Base-by-base conservation (phyloP, 2,329 filamentous ascomycete species). In the Dothistroma pini region DNA sequence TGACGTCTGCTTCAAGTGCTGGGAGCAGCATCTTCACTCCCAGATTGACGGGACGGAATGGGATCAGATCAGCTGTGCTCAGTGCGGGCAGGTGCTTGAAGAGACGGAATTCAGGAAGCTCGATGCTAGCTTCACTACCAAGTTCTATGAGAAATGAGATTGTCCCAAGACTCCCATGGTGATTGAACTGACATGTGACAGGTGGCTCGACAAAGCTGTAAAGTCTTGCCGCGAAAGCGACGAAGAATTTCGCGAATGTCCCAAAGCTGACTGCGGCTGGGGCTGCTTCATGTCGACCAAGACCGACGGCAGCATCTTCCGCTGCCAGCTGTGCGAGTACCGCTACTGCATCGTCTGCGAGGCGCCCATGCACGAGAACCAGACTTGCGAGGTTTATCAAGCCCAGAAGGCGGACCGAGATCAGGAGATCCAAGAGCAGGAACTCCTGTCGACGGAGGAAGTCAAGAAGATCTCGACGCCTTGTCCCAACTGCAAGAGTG, bases 401-500 rank as follows among this genome's bases (percentile, higher is more conserved):
- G 16, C 38, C n/a, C 5, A 25, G 34, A 54, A 35, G 34, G 16
- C 4, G 2, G 31, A 56, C 35, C 21, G 32, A 10, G 32, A 49
- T n/a, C 31, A 44, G 29, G 32, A 53, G 52, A 56, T 35, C n/a
- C 16, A 22, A 5, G n/a, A 56, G 22, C 44, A 57, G 14, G 56
- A 57, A 19, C 6, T 52, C 21, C 10, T 31, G 9, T 56, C 58
- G 14, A 14, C 11, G 12, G 32, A 53, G 29, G 35, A 54, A 11
- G 35, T 63, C 16, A 48, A 48, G n/a, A 19, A 29, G 29, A 44
- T 25, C 16, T 59, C 61, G 14, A 66, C 65, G 55, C 47, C 53
- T 38, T 69, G 67, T 56, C 67, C 67, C 16, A 63, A 61, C 6
- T 69, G 67, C 57, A 61, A 53, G 4, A 61, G 49, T 47, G 58